Percentiles rank a stretch among this genome's conserved stretches.
Conservation (phyloP, 1,139 yeast species). For the Kodamaea suecica region DNA sequence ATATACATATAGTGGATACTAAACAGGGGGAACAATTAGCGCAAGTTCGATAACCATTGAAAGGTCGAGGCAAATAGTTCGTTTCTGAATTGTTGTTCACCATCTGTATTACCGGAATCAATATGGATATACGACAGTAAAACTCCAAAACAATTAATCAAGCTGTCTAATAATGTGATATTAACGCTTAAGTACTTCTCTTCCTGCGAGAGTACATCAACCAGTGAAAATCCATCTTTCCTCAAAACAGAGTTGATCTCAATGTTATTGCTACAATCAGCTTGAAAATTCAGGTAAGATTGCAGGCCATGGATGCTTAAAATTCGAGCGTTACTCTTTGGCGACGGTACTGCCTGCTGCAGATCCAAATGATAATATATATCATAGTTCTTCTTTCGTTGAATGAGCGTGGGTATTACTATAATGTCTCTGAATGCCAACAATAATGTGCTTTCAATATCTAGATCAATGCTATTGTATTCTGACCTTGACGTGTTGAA, state of each 20-base stretch:
- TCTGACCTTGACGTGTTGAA: slow-evolving; percentile 5
- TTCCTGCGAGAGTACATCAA: slow-evolving; percentile 7
- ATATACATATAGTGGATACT: background rate
- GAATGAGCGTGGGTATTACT: slow-evolving; percentile 27
- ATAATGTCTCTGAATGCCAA: slow-evolving; percentile 32
- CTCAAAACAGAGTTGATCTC: background rate
- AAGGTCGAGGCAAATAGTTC: slow-evolving; percentile 20
- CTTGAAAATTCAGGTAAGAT: background rate
- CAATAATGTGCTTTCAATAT: slow-evolving; percentile 30
- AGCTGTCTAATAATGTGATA: slow-evolving; percentile 12
- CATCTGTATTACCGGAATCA: slow-evolving; percentile 19
- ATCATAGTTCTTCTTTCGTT: slow-evolving; percentile 6
- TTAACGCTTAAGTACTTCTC: slow-evolving; percentile 10
- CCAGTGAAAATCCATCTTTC: background rate
- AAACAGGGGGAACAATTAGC: too few species aligned
- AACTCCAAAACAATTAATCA: slow-evolving; percentile 25
- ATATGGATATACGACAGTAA: slow-evolving; percentile 18
- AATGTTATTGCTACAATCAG: background rate
- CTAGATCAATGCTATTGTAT: slow-evolving; percentile 17
- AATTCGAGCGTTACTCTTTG: background rate
- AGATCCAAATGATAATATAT: background rate
- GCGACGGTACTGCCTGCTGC: too few species aligned
- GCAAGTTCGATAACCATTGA: slow-evolving; percentile 15
- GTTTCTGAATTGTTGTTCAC: slow-evolving; percentile 19
- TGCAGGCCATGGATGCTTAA: background rate